Evolutionary conservation across 306 rosid genomes (phyloP), one percentile per base, ranked within the genome.

Genomic region (Sicyos edulis): DNA sequence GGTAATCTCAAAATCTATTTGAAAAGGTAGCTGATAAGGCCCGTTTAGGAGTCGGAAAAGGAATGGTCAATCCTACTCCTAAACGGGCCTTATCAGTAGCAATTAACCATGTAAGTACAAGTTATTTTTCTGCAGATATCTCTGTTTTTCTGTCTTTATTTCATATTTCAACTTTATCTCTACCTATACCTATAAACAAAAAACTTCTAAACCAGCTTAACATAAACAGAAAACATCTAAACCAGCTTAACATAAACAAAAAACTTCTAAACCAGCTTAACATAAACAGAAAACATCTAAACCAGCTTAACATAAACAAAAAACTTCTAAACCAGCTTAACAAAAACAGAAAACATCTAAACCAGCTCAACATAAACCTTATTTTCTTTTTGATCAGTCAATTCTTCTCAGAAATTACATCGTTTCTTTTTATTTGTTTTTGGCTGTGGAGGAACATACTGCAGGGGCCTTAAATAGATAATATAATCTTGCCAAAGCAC

Each of bases 371-470:
- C 59, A 54, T 40, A 72, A 60, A 26, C 45, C 11, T 12, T 54
- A n/a, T 4, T 12, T 10, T 55, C 10, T 8, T 10, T 37, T 54
- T 34, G 65, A 54, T 55, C 16, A 34, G 54, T 3, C 40, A 54
- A 54, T 72, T 55, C 53, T 71, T 71, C 55, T n/a, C 15, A 4
- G 29, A 32, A 34, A 54, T 53, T 55, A 54, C 14, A 32, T 11
- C 14, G 0, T 34, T 34, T 54, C 32, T 24, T 5, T 3, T 71
- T 21, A 1, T 37, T 37, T 0, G 2, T 49, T 26, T 47, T 47
- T 47, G 56, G 54, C 17, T 19, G 52, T 20, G 70, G 72, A 47
- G 72, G 57, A 68, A 68, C 73, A 49, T 49, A 49, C 37, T 29
- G 12, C 19, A 42, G 32, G 6, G 17, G 15, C 51, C 42, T 54